Conservation (phyloP, 1,139 yeast species). For the Groenewaldozyma sp. region DNA sequence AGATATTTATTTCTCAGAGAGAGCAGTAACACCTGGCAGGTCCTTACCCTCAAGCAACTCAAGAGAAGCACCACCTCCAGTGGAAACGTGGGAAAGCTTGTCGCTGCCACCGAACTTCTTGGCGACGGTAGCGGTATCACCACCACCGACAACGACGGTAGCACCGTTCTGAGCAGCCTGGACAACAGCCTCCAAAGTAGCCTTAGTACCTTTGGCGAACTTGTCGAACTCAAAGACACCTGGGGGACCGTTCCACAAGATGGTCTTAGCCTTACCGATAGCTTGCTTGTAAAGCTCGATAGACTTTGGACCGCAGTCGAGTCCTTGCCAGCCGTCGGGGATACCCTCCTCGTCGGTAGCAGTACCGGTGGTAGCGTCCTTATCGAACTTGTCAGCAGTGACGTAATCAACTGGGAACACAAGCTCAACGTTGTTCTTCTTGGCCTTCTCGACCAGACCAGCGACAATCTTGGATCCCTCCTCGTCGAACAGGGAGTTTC, state of each 20-base stretch:
- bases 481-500: constrained; percentile 81
- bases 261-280: constrained; percentile 87
- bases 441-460: constrained; percentile 83
- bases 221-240: constrained; percentile 95
- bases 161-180: constrained; percentile 78
- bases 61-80: constrained; percentile 99
- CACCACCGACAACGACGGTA: constrained; percentile 97
- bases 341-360: constrained; percentile 86
- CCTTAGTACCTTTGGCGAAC: constrained; percentile 84
- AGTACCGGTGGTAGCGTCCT: constrained; percentile 73
- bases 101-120: constrained; percentile 94
- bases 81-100: constrained; percentile 91
- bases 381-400: constrained; percentile 86
- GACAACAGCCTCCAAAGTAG: constrained; percentile 78
- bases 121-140: constrained; percentile 98
- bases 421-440: constrained; percentile 83
- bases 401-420: constrained; percentile 90
- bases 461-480: constrained; percentile 93
- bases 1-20: constrained; percentile 58
- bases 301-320: constrained; percentile 88
- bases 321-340: constrained; percentile 89
- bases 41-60: constrained; percentile 97
- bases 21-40: constrained; percentile 91
- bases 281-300: constrained; percentile 65
- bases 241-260: constrained; percentile 99